Evolutionary conservation across 306 rosid species (phyloP), one percentile per base, ranked within the genome.

Genomic region (Prunus mume): DNA sequence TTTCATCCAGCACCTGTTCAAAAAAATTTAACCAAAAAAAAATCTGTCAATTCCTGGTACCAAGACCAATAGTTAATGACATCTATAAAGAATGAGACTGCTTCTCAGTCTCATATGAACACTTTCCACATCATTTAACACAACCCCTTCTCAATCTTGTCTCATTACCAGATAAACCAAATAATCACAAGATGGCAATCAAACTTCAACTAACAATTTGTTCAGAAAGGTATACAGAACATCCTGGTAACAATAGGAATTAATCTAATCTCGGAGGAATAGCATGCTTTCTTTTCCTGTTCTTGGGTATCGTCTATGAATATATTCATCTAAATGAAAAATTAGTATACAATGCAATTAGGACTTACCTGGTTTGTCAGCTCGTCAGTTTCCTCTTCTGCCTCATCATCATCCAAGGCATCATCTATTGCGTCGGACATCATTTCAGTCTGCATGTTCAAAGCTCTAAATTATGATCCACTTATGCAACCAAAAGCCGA

Each of bases 331-430:
- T 25, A 4, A 41, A 27, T 15, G 12, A 55, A 69, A 52, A 54
- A 72, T 72, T 20, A 71, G 69, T 15, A 11, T 11, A 76, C 67
- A 61, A 79, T 76, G 80, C 68, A 80, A 74, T 67, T 68, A 74
- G 65, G 77, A 46, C 69, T n/a, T 63, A 91, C 97, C 90, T 96
- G 98, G 57, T 93, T 91, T 49, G 99, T 96, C 78, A 93, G 89
- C 78, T 96, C 99, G 0, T 96, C 99, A 2, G 96, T 86, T 85
- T 96, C 99, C 78, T 93, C 99, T 86, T 96, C 99, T 38, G 99
- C 99, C 82, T 89, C 98, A 65, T 96, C 98, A 83, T 83, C 43
- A 83, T 96, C 99, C 85, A 96, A 62, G 60, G 98, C 91, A 88
- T 88, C 96, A 81, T 96, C 99, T 83, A 96, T 91, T 78, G 97